Evolutionary conservation across 257 asterid genomes (phyloP).

Genomic region (Solanum ossicruentum): DNA sequence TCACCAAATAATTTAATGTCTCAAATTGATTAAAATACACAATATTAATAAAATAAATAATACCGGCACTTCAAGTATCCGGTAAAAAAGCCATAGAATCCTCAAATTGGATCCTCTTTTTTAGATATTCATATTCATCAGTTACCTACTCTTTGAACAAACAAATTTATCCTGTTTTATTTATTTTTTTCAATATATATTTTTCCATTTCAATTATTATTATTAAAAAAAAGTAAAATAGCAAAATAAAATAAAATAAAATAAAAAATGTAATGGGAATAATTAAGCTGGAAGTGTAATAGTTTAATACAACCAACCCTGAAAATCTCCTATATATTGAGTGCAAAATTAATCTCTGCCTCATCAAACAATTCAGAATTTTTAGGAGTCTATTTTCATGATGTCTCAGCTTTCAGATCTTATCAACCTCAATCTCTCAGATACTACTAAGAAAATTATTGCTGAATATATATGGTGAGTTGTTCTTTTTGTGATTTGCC

Average conservation of each 20-base stretch:
- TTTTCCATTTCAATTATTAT: not conserved
- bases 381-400: not conserved
- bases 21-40: not conserved
- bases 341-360: not conserved
- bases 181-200: too few species aligned
- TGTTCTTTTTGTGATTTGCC: not conserved
- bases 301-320: not conserved
- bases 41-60: not conserved
- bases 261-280: not conserved
- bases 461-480: conserved; percentile 73
- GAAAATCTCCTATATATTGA: not conserved
- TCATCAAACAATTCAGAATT: not conserved
- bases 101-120: not conserved
- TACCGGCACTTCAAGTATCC: not conserved
- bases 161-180: not conserved
- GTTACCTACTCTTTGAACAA: not conserved
- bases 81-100: not conserved
- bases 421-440: conserved; percentile 51
- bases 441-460: conserved; percentile 35
- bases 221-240: not conserved
- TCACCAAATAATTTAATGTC: not conserved
- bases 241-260: not conserved
- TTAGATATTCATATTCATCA: not conserved
- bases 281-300: not conserved
- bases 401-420: conserved; percentile 61